These are phyloP conservation scores for Rhodotorula diobovata DNA, from an alignment of 768 basidiomycete species.

Conservation along the genomic window DNA sequence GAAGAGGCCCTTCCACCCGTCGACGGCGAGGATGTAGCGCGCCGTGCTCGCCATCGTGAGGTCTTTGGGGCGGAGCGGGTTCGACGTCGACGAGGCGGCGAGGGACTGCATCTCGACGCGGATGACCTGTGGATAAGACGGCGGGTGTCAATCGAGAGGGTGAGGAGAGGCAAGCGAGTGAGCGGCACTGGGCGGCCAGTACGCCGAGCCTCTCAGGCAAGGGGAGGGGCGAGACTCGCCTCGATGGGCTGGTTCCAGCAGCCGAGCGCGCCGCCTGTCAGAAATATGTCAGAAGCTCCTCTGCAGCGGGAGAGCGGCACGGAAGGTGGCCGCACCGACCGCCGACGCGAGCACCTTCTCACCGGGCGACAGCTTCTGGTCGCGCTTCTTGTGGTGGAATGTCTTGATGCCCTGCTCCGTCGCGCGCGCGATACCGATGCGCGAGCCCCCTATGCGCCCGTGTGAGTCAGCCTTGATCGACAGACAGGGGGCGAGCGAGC, in stretches of 20 bases:
- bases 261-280: conserved; percentile 64
- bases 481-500: background rate
- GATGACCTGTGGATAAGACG: conserved; percentile 52
- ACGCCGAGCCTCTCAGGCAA: no score
- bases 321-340: conserved; percentile 51
- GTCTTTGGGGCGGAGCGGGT: conserved; percentile 72
- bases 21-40: conserved; percentile 76
- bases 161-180: conserved; percentile 59
- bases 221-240: background rate
- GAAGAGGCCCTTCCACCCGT: conserved; percentile 90
- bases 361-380: conserved; percentile 62
- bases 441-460: background rate
- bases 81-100: conserved; percentile 51
- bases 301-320: no score
- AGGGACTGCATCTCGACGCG: conserved; percentile 99
- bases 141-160: background rate
- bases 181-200: no score
- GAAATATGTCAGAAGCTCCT: no score
- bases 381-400: conserved; percentile 67
- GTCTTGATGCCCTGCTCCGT: conserved; percentile 73
- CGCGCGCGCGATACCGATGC: conserved; percentile 28
- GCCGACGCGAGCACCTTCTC: conserved; percentile 87
- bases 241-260: conserved; percentile 79
- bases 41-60: conserved; percentile 77
- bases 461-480: background rate